Evolutionary conservation across 306 rosid species (phyloP).

Genomic region (Fagus sylvatica): DNA sequence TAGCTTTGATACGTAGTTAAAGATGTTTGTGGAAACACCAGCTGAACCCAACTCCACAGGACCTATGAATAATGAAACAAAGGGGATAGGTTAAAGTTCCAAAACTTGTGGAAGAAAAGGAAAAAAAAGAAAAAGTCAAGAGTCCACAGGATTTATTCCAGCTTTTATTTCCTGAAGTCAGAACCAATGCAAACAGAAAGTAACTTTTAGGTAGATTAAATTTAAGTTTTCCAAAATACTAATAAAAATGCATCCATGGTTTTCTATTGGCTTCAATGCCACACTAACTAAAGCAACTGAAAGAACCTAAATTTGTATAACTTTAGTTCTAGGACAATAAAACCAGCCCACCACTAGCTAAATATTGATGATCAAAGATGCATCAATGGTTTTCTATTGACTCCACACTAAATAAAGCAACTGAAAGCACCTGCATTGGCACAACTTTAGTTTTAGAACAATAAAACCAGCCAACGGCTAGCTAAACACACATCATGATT

Average conservation of each 20-base stretch:
- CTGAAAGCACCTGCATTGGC: background rate
- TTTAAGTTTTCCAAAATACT: background rate
- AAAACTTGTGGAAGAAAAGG: background rate
- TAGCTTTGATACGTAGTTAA: constrained; percentile 82
- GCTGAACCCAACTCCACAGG: constrained; percentile 88
- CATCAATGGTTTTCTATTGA: background rate
- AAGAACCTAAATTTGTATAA: background rate
- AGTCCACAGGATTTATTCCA: background rate
- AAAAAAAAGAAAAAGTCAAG: background rate
- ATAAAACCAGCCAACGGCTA: background rate
- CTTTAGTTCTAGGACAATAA: background rate
- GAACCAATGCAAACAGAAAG: background rate
- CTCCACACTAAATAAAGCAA: background rate
- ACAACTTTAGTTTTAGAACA: background rate
- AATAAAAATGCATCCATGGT: background rate
- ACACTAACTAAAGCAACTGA: background rate
- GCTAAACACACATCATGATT: background rate
- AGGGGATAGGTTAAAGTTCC: background rate
- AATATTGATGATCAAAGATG: background rate
- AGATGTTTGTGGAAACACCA: constrained; percentile 85
- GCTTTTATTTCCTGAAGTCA: background rate
- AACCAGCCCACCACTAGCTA: background rate
- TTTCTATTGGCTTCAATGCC: background rate
- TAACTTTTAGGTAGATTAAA: background rate
- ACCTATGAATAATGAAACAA: constrained; percentile 41